Base-by-base conservation (phyloP, 1,284 basidiomycete species). In the Schizophyllum amplum region DNA sequence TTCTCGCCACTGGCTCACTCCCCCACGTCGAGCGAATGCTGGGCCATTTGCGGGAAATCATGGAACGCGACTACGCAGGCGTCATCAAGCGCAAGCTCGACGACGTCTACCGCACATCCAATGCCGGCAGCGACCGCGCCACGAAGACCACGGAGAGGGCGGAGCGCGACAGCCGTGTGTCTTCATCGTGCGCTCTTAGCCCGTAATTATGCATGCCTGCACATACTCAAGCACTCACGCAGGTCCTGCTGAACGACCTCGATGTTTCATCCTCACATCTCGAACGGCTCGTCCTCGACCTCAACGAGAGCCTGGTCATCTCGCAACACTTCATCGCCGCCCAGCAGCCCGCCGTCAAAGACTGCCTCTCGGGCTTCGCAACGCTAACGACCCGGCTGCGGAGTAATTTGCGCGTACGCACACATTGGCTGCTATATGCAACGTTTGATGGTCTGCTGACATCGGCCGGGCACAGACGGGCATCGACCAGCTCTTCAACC, bases 401-500 rank as follows among this genome's bases (percentile, higher is more conserved):
- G 33, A 79, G 82, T 1, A 82, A 83, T 1, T 73, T 90, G 55
- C 85, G 87, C 68, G 92, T 92, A 66, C n/a, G n/a, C n/a, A n/a
- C n/a, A n/a, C n/a, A n/a, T n/a, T n/a, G n/a, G n/a, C n/a, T n/a
- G n/a, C n/a, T n/a, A n/a, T n/a, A n/a, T n/a, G n/a, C n/a, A n/a
- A n/a, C n/a, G n/a, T n/a, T n/a, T n/a, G n/a, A n/a, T n/a, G n/a
- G n/a, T n/a, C n/a, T n/a, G n/a, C n/a, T n/a, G n/a, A n/a, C n/a
- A n/a, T n/a, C n/a, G n/a, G n/a, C n/a, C n/a, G 53, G 24, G 22
- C 60, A 1, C 68, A 95, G 86, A 78, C 82, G 9, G 93, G 95
- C 33, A 78, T 98, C 47, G 96, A 98, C 63, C 92, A 95, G 65
- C 75, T 98, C 22, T 98, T 98, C 76, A 95, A 92, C 62, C 93